Conservation (phyloP, 2,329 filamentous ascomycete species). For the Paecilomyces sp. region DNA sequence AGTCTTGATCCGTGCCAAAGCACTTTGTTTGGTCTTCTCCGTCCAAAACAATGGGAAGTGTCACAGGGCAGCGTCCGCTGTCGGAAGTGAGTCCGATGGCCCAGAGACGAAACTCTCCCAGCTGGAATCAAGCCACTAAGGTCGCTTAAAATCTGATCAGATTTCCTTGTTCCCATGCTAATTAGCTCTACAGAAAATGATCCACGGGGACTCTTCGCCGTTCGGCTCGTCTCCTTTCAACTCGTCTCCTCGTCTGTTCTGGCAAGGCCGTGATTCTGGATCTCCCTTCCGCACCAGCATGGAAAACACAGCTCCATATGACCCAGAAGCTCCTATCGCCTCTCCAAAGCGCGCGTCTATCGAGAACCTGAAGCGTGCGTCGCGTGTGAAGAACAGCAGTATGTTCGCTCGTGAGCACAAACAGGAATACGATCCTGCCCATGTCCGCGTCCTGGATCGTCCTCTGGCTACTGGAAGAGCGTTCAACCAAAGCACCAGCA, state of each 20-base stretch:
- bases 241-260: conserved; percentile 71
- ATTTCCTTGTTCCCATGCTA: conserved; percentile 3
- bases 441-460: conserved; percentile 70
- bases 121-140: conserved; percentile 70
- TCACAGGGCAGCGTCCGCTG: conserved; percentile 62
- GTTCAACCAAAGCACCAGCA: conserved; percentile 52
- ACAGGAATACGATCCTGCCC: conserved; percentile 82
- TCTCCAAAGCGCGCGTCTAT: conserved; percentile 81
- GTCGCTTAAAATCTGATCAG: conserved; percentile 40
- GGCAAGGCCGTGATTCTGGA: conserved; percentile 68
- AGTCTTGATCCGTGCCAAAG: neutral
- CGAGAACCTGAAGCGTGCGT: conserved; percentile 89
- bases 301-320: conserved; percentile 61
- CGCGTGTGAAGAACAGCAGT: conserved; percentile 94
- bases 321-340: conserved; percentile 58
- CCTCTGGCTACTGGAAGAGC: conserved; percentile 62
- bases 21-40: neutral
- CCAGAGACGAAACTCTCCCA: conserved; percentile 84
- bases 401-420: conserved; percentile 92
- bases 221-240: conserved; percentile 75
- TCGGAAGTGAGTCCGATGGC: conserved; percentile 84
- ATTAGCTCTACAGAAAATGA: conserved; percentile 53
- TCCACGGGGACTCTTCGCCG: conserved; percentile 69
- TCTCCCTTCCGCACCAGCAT: conserved; percentile 56
- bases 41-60: conserved; percentile 49